Conservation (phyloP, 352 stramenopile genomes). For the Globisporangium ultimum region DNA sequence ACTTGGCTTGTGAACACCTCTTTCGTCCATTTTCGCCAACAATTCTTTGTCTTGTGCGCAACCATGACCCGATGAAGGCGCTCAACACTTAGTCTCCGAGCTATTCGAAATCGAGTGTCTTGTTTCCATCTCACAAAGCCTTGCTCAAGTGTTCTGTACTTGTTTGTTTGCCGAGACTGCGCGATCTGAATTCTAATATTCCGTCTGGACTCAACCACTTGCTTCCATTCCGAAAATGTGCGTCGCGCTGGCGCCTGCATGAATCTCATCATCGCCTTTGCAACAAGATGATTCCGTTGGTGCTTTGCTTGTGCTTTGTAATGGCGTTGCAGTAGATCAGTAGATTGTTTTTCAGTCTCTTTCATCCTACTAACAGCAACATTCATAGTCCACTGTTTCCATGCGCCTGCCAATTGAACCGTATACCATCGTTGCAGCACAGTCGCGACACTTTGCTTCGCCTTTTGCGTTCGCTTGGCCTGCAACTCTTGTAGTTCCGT, state of each 20-base stretch:
- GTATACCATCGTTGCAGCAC: conserved; percentile 32
- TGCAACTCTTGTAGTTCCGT: conserved; percentile 17
- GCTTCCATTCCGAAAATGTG: conserved; percentile 4
- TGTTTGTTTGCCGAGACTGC: background rate
- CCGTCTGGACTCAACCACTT: background rate
- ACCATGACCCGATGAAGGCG: conserved; percentile 1
- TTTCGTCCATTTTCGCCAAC: conserved; percentile 6
- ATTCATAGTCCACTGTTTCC: conserved; percentile 32
- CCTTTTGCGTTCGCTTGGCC: conserved; percentile 13
- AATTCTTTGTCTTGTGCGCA: background rate
- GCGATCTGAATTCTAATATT: background rate
- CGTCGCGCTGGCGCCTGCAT: background rate
- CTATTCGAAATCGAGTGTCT: background rate
- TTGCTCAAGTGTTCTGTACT: background rate
- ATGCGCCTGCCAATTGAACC: conserved; percentile 26
- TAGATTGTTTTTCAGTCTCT: conserved; percentile 4
- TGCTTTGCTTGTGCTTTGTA: conserved; percentile 2
- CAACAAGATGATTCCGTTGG: background rate
- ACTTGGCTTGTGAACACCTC: conserved; percentile 1
- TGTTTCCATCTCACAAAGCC: conserved; percentile 6
- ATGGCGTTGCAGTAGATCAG: conserved; percentile 5
- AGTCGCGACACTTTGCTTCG: conserved; percentile 21
- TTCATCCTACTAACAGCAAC: conserved; percentile 10
- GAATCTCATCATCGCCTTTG: background rate
- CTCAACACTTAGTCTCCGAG: background rate